These are phyloP conservation scores for Penicillium macrosclerotiorum DNA, from an alignment of 495 filamentous ascomycete genomes.

Conservation along the genomic window DNA sequence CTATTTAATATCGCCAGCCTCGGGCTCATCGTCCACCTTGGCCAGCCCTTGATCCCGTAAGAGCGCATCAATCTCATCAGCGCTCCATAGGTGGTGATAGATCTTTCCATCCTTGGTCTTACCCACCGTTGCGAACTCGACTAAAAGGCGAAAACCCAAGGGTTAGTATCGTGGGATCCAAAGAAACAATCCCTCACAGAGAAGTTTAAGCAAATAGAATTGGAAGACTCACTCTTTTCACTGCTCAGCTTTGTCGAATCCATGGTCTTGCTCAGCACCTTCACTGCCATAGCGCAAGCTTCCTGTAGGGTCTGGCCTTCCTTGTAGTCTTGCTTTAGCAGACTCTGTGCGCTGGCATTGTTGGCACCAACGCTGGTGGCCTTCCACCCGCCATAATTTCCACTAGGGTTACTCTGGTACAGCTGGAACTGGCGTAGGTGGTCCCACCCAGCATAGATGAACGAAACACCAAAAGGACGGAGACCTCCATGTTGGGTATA, in stretches of 20 bases:
- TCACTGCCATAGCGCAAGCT: constrained; percentile 95
- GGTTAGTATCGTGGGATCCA: constrained; percentile 29
- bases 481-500: constrained; percentile 99
- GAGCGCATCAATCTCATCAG: constrained; percentile 92
- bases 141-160: constrained; percentile 43
- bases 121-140: constrained; percentile 98
- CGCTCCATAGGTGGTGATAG: constrained; percentile 96
- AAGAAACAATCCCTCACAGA: background rate
- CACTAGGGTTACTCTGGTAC: constrained; percentile 99
- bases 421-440: constrained; percentile 94
- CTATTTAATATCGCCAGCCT: constrained; percentile 58
- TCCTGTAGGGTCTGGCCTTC: constrained; percentile 94
- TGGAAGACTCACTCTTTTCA: constrained; percentile 79
- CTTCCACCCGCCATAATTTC: constrained; percentile 99
- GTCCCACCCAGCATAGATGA: constrained; percentile 99
- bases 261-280: constrained; percentile 99
- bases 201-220: background rate
- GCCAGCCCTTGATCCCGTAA: constrained; percentile 93
- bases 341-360: constrained; percentile 94
- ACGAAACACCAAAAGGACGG: constrained; percentile 95
- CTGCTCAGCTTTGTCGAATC: constrained; percentile 97
- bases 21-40: constrained; percentile 76
- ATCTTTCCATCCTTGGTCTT: constrained; percentile 92
- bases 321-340: constrained; percentile 99
- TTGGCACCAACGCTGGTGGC: constrained; percentile 97